phyloP scores from a whole-genome alignment of 2,329 filamentous ascomycete species.

The Hypoxylon sp. region DNA sequence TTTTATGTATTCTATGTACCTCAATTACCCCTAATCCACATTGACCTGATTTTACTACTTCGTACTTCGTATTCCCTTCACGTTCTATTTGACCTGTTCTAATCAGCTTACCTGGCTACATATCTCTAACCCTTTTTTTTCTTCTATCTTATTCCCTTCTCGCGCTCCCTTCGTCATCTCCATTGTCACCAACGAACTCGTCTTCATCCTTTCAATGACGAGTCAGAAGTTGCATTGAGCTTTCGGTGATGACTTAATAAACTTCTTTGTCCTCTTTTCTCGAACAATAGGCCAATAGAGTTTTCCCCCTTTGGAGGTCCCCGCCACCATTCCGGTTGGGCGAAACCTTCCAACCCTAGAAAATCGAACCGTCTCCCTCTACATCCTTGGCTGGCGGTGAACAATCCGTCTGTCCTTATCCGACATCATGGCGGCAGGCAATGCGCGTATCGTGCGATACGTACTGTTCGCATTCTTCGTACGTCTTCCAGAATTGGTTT shows the following conservation, averaged over 20 bases:
- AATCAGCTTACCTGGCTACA: too few relatives aligned
- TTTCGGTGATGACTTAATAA: constrained; percentile 40
- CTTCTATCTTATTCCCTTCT: constrained; percentile 17
- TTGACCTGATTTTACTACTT: constrained; percentile 2
- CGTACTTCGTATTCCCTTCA: constrained; percentile 28
- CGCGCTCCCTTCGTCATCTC: constrained; percentile 17
- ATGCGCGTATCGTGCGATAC: constrained; percentile 78
- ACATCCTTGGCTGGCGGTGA: constrained; percentile 22
- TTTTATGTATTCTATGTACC: constrained; percentile 6
- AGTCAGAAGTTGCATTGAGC: constrained; percentile 21
- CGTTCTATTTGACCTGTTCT: constrained; percentile 13
- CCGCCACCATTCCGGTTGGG: constrained; percentile 31
- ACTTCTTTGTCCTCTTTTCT: constrained; percentile 38
- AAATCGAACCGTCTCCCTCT: constrained; percentile 10
- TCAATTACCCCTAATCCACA: constrained; percentile 28
- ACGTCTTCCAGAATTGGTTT: constrained; percentile 57
- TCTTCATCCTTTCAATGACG: constrained; percentile 17
- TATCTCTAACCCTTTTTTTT: constrained; percentile 30
- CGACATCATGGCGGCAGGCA: constrained; percentile 69
- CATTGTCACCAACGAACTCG: constrained; percentile 7
- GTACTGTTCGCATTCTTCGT: constrained; percentile 87
- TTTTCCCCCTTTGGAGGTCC: constrained; percentile 30
- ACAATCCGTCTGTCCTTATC: constrained; percentile 12
- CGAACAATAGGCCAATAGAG: constrained; percentile 28
- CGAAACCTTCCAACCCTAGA: constrained; percentile 24